Evolutionary conservation across 768 basidiomycete genomes (phyloP).

Genomic region (Trametes maxima): DNA sequence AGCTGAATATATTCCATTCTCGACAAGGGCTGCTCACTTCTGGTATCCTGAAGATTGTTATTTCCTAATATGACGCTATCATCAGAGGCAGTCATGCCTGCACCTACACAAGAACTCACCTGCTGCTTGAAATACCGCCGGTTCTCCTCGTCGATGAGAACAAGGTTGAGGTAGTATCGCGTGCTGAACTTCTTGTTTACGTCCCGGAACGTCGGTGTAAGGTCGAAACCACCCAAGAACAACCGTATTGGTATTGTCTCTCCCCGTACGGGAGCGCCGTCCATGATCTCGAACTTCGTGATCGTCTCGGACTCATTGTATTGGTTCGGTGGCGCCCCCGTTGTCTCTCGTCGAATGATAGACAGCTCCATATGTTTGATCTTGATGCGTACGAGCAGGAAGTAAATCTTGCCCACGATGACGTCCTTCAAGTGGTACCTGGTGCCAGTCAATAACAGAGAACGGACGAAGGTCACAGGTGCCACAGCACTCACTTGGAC

Average conservation of each 20-base stretch:
- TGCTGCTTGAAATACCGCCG: conserved; percentile 97
- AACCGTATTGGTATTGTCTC: conserved; percentile 98
- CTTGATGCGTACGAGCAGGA: conserved; percentile 97
- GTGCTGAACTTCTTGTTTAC: conserved; percentile 99
- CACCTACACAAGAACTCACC: conserved; percentile 41
- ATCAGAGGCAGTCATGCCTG: not conserved
- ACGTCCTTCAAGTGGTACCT: conserved; percentile 99
- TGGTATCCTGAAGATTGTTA: conserved; percentile 89
- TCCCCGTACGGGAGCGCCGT: conserved; percentile 95
- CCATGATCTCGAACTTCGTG: conserved; percentile 99
- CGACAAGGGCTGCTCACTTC: conserved; percentile 53
- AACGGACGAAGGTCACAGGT: not conserved
- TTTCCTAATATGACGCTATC: conserved; percentile 52
- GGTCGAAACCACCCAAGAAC: conserved; percentile 97
- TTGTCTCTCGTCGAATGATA: conserved; percentile 96
- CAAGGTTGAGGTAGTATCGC: conserved; percentile 95
- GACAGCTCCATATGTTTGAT: conserved; percentile 99
- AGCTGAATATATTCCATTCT: not conserved
- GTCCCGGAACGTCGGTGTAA: conserved; percentile 98
- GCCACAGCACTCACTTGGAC: conserved; percentile 72
- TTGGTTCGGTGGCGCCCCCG: conserved; percentile 96
- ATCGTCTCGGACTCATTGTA: conserved; percentile 99
- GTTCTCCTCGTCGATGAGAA: conserved; percentile 98
- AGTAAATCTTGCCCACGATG: conserved; percentile 99
- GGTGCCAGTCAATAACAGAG: not conserved